Evolutionary conservation across 2,329 filamentous ascomycete genomes (phyloP).

Genomic region (Colletotrichum liriopes): DNA sequence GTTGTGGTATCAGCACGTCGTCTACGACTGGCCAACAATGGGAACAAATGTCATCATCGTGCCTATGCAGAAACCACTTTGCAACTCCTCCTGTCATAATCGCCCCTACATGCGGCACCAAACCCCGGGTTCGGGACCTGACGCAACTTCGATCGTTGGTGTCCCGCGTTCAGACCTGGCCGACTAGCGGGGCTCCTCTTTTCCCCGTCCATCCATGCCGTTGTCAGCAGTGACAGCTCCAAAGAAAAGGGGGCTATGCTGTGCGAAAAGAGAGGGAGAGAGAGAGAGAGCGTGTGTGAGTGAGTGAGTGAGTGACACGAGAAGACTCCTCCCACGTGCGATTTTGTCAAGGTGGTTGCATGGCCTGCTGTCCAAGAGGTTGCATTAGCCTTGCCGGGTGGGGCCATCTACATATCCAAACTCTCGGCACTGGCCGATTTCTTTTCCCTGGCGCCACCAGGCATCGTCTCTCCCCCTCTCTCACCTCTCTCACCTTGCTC

Average conservation of each 20-base stretch:
- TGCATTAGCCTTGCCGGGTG: slow-evolving; percentile 41
- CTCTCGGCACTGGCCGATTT: slow-evolving; percentile 34
- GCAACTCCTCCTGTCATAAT: neutral
- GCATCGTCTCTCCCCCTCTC: neutral
- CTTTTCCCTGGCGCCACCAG: neutral
- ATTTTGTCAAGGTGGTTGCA: slow-evolving; percentile 36
- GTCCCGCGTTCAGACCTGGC: neutral
- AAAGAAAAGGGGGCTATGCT: neutral
- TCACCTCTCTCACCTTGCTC: slow-evolving; percentile 13
- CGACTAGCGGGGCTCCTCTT: neutral
- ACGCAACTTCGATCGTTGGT: slow-evolving; percentile 6
- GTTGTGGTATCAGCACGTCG: neutral
- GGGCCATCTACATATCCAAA: slow-evolving; percentile 7
- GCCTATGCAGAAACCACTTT: neutral
- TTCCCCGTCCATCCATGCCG: neutral
- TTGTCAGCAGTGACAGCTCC: neutral
- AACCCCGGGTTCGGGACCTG: neutral
- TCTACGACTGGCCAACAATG: neutral
- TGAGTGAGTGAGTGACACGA: neutral
- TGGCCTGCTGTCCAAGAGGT: slow-evolving; percentile 28
- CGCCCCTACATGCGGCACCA: neutral
- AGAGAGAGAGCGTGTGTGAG: neutral
- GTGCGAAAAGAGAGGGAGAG: neutral
- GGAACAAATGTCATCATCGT: slow-evolving; percentile 13
- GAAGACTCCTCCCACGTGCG: slow-evolving; percentile 30